Percentiles rank a stretch among this genome's conserved stretches.
Evolutionary conservation across 345 rosid genomes (phyloP).

Genomic region (Lepidium sativum): DNA sequence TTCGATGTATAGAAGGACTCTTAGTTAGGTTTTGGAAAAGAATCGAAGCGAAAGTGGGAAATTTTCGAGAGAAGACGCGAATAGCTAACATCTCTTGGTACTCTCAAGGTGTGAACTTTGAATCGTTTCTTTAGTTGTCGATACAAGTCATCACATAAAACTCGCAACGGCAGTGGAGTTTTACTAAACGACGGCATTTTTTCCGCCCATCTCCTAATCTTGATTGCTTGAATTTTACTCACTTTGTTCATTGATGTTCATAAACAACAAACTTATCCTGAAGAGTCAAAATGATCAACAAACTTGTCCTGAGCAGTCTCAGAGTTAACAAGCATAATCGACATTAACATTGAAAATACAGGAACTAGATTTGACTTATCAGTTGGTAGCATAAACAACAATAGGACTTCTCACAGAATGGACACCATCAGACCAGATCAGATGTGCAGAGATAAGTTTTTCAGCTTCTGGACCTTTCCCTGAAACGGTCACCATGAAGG

Average conservation of each 20-base stretch:
- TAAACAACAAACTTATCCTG: not conserved
- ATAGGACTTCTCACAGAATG: conserved; percentile 33
- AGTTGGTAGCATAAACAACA: conserved; percentile 9
- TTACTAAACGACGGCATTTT: not conserved
- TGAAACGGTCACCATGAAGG: conserved; percentile 32
- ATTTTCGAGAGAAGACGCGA: conserved; percentile 42
- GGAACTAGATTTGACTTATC: not conserved
- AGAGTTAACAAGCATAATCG: not conserved
- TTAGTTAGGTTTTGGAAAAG: conserved; percentile 29
- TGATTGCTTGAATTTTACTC: no score
- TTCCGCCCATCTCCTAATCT: no score
- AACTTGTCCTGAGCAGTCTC: no score
- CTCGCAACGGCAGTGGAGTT: not conserved
- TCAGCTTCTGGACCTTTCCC: not conserved
- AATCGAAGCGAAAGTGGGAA: conserved; percentile 26
- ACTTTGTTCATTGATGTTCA: not conserved
- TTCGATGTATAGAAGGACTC: conserved; percentile 1
- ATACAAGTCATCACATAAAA: not conserved
- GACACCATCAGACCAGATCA: conserved; percentile 34
- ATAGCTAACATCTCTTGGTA: conserved; percentile 24
- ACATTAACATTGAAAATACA: not conserved
- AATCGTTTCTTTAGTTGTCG: not conserved
- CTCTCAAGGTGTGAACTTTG: no score
- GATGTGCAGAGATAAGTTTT: conserved; percentile 11
- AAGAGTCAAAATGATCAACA: no score